Conservation (phyloP, 179 eudicot species). For the Beta macrorhiza region DNA sequence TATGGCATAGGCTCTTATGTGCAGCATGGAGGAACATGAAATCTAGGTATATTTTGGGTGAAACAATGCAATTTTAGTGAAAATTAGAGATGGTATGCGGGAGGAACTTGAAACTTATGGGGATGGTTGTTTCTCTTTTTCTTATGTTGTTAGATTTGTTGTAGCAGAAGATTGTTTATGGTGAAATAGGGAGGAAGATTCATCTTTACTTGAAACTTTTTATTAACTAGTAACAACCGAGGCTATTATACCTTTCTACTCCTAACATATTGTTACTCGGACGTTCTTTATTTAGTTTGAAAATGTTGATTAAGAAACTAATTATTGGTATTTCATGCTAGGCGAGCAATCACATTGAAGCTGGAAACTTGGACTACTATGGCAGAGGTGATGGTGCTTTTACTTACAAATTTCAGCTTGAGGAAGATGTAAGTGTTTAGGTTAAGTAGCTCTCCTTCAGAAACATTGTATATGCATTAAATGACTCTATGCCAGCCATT, state of each 20-base stretch:
- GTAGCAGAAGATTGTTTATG: background rate
- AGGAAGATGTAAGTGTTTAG: constrained; percentile 37
- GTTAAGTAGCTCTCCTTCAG: constrained; percentile 12
- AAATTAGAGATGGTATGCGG: background rate
- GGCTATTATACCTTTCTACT: background rate
- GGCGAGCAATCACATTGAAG: constrained; percentile 25
- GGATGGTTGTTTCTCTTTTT: background rate
- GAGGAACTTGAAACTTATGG: background rate
- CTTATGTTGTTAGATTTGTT: background rate
- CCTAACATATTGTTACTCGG: background rate
- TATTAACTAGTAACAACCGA: background rate
- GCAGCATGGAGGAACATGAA: background rate
- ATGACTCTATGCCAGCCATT: background rate
- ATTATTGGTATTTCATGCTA: constrained; percentile 21
- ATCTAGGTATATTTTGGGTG: constrained; percentile 5
- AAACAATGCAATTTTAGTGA: background rate
- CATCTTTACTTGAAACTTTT: background rate
- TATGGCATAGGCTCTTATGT: background rate
- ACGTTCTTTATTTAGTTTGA: background rate
- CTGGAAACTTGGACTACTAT: constrained; percentile 26
- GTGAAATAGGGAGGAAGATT: background rate
- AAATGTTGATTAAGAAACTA: background rate
- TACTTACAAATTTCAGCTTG: constrained; percentile 39
- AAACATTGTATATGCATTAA: background rate
- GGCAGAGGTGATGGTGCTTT: constrained; percentile 30